Evolutionary conservation across 179 eudicot genomes (phyloP), one percentile per base, ranked within the genome.

Genomic region (Silene noctiflora): DNA sequence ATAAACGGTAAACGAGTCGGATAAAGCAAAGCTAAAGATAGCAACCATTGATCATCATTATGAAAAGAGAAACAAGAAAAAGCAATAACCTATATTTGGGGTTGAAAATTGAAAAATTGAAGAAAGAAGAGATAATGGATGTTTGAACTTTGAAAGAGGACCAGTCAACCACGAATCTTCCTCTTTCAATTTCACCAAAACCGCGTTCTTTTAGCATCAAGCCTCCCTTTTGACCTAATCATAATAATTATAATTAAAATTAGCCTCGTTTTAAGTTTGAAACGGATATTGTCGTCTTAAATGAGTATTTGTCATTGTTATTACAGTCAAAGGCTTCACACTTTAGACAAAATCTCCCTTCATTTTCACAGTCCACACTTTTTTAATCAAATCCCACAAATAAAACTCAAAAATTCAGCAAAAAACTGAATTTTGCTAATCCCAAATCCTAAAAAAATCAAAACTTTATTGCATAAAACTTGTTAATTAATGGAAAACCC

Each of bases 131-230:
- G 22, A 27, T 6, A 48, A 44, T 19, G 24, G 44, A 48, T 48
- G 42, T 61, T 77, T 81, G 78, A 72, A 71, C 48, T 53, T 53
- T 53, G 59, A 53, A 53, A 17, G 71, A 62, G 65, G 85, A 81
- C 83, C 80, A 75, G 89, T 88, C 91, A 86, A 83, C 86, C 31
- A 35, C 62, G 76, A 80, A 84, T 77, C 82, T 61, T 80, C 69
- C 56, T 48, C 75, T 64, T 58, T 56, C n/a, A 64, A 74, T 62
- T 62, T 24, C 55, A 78, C 69, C 51, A 64, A 79, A 76, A 81
- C 77, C 87, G 89, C 87, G 88, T 84, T 82, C 27, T 71, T 71
- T 16, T 22, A 14, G 21, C 35, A 44, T 3, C 17, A 53, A 53
- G 17, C 59, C 59, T 3, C 19, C 59, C 59, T 16, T 53, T 53